phyloP scores from a whole-genome alignment of 1,139 yeast genomes.

The Scheffersomyces parashehatae region DNA sequence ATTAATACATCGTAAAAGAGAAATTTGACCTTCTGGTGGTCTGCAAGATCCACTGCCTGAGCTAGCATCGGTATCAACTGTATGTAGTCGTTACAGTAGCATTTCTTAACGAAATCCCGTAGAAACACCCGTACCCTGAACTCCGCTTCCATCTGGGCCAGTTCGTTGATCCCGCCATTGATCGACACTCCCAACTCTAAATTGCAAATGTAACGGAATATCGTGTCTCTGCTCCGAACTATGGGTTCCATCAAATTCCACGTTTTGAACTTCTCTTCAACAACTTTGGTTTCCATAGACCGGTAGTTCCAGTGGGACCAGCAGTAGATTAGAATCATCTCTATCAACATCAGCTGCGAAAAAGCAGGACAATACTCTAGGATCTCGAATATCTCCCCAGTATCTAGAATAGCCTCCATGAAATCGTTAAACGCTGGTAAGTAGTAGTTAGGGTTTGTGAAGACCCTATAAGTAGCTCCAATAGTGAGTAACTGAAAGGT shows the following conservation, averaged over 20 bases:
- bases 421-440: conserved; percentile 34
- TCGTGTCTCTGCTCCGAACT: conserved; percentile 26
- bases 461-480: conserved; percentile 19
- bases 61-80: conserved; percentile 35
- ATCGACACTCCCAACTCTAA: conserved; percentile 27
- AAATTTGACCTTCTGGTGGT: conserved; percentile 14
- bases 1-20: conserved; percentile 30
- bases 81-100: conserved; percentile 31
- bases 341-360: conserved; percentile 24
- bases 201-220: conserved; percentile 32
- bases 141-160: conserved; percentile 16
- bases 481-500: conserved; percentile 18
- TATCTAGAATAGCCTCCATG: conserved; percentile 34
- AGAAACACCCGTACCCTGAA: conserved; percentile 27
- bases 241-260: conserved; percentile 19
- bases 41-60: conserved; percentile 32
- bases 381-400: conserved; percentile 22
- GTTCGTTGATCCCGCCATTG: conserved; percentile 8
- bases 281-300: neutral
- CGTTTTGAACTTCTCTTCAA: conserved; percentile 12
- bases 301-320: conserved; percentile 37
- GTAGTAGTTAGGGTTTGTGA: conserved; percentile 32
- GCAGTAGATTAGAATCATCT: conserved; percentile 36
- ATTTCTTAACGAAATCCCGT: conserved; percentile 19
- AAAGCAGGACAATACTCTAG: conserved; percentile 15